These are phyloP conservation scores for Darksidea phi DNA, from an alignment of 495 filamentous ascomycete genomes.

Conservation along the genomic window DNA sequence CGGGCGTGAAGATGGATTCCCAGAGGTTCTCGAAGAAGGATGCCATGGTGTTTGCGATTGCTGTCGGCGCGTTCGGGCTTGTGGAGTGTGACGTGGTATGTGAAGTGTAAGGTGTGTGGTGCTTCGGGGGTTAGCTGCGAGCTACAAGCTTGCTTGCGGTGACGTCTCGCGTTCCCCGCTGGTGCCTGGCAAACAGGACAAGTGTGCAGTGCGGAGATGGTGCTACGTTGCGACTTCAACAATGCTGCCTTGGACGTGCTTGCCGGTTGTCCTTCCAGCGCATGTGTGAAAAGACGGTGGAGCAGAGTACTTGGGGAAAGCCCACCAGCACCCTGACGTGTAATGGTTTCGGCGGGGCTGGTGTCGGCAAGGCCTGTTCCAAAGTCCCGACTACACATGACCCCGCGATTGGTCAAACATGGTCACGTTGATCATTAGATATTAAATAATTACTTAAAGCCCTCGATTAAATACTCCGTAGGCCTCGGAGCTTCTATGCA, in stretches of 20 bases:
- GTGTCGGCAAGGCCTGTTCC: not conserved
- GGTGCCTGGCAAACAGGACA: slow-evolving; percentile 30
- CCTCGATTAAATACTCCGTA: too few species aligned
- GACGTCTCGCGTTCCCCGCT: slow-evolving; percentile 18
- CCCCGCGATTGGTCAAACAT: slow-evolving; percentile 4
- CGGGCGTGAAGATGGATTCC: slow-evolving; percentile 87
- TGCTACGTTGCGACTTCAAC: slow-evolving; percentile 22
- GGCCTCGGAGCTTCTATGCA: too few species aligned
- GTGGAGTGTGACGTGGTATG: not conserved
- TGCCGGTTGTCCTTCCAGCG: not conserved
- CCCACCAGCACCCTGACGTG: slow-evolving; percentile 22
- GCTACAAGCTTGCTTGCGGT: slow-evolving; percentile 18
- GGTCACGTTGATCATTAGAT: not conserved
- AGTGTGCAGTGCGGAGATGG: not conserved
- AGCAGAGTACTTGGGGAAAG: slow-evolving; percentile 5
- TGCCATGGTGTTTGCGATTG: slow-evolving; percentile 57
- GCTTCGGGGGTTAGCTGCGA: not conserved
- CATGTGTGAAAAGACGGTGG: not conserved
- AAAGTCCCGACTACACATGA: slow-evolving; percentile 1
- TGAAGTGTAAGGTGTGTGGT: slow-evolving; percentile 7
- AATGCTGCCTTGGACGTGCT: not conserved
- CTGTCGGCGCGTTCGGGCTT: slow-evolving; percentile 3
- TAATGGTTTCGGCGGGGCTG: slow-evolving; percentile 25
- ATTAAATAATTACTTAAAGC: too few species aligned
- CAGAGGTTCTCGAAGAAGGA: slow-evolving; percentile 80